Percentiles rank a stretch among this genome's conserved stretches.
Evolutionary conservation across 371 early-diverging fungal genomes (phyloP).

Genomic region (Phascolomyces articulosus): DNA sequence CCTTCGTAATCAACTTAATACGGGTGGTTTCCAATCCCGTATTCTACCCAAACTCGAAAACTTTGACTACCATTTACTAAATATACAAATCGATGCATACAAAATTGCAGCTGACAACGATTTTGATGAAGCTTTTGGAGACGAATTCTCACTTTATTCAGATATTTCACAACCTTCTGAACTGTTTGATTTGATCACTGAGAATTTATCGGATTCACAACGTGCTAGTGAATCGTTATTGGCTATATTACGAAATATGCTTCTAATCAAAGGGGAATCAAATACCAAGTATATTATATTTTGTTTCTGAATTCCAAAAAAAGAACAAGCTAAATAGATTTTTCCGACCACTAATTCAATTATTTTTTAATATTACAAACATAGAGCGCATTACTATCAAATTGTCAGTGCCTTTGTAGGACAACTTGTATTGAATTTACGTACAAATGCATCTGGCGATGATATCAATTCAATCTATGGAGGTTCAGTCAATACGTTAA

Average conservation of each 20-base stretch:
- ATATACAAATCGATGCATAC: constrained; percentile 73
- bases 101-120: constrained; percentile 76
- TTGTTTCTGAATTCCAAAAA: too few species aligned
- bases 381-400: constrained; percentile 71
- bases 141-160: constrained; percentile 26
- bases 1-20: constrained; percentile 74
- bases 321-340: too few species aligned
- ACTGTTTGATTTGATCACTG: constrained; percentile 67
- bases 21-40: constrained; percentile 58
- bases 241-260: constrained; percentile 69
- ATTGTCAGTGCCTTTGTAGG: constrained; percentile 76
- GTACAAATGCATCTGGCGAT: constrained; percentile 53
- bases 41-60: constrained; percentile 64
- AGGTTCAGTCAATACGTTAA: constrained; percentile 43
- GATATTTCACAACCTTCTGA: constrained; percentile 64
- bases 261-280: constrained; percentile 75
- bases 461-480: constrained; percentile 17
- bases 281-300: too few species aligned
- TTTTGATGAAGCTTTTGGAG: constrained; percentile 27
- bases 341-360: too few species aligned
- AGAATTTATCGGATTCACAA: constrained; percentile 62
- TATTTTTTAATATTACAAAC: too few species aligned
- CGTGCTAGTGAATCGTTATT: constrained; percentile 69
- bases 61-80: constrained; percentile 66
- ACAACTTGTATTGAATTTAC: constrained; percentile 79